Evolutionary conservation across 768 basidiomycete genomes (phyloP).

Genomic region (Mrakia blollopis): DNA sequence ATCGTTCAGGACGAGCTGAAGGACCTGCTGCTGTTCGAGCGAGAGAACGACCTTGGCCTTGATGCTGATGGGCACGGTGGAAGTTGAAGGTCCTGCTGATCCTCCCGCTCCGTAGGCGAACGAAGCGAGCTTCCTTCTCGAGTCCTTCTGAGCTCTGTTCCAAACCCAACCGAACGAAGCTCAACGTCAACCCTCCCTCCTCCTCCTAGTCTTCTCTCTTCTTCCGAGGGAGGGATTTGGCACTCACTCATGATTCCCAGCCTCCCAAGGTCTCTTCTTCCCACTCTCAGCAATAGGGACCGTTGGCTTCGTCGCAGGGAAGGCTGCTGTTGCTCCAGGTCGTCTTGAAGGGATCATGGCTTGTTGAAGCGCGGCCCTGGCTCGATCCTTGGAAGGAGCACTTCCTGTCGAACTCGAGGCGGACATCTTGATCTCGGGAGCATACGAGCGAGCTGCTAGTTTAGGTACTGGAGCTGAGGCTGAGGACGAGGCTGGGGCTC

Average conservation of each 20-base stretch:
- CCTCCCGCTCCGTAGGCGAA: background rate
- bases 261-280: constrained; percentile 18
- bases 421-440: background rate
- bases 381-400: background rate
- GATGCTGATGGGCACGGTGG: constrained; percentile 7
- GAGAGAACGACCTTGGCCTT: constrained; percentile 29
- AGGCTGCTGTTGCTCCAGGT: background rate
- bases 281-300: background rate
- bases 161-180: too few species aligned
- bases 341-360: background rate
- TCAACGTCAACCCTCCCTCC: background rate
- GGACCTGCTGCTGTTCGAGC: constrained; percentile 72
- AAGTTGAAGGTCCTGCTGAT: background rate
- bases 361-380: background rate
- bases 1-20: constrained; percentile 60
- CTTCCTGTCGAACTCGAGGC: background rate
- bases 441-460: background rate
- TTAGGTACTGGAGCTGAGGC: background rate
- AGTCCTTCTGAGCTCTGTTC: constrained; percentile 9
- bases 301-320: background rate
- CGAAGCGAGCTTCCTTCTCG: constrained; percentile 5
- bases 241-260: constrained; percentile 2
- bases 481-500: background rate
- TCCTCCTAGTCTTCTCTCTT: background rate
- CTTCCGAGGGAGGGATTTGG: background rate